phyloP scores from a whole-genome alignment of 371 early-diverging fungal species.

The Actinomucor elegans region DNA sequence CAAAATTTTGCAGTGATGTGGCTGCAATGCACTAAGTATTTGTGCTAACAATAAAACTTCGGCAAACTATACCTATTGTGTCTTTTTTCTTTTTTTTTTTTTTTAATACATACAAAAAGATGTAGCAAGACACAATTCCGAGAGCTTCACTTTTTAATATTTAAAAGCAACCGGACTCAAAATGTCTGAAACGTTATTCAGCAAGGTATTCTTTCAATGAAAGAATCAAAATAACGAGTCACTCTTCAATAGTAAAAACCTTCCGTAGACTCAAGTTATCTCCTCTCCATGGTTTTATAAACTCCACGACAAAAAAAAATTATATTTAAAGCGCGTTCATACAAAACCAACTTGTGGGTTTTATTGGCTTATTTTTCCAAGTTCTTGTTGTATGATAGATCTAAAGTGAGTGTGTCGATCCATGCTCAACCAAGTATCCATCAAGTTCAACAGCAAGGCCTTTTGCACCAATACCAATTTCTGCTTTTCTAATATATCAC shows the following conservation, averaged over 20 bases:
- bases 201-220: constrained; percentile 6
- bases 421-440: no score
- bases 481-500: no score
- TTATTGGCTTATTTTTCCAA: neutral
- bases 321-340: neutral
- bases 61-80: no score
- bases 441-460: no score
- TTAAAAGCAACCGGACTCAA: constrained; percentile 26
- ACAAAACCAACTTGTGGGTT: constrained; percentile 6
- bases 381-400: no score
- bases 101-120: neutral
- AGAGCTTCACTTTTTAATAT: constrained; percentile 13
- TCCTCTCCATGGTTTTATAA: constrained; percentile 1
- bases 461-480: no score
- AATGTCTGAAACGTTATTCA: constrained; percentile 15
- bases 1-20: no score
- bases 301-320: neutral
- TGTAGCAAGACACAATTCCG: constrained; percentile 26
- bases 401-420: no score
- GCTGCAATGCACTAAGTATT: no score
- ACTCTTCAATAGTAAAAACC: constrained; percentile 13
- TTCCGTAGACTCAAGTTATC: constrained; percentile 25
- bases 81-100: neutral
- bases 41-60: no score
- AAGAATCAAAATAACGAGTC: constrained; percentile 19